A percentile compares a stretch with the other conserved stretches of the same genome.
Conservation (phyloP, 345 rosid genomes). For the Erodium maritimum region DNA sequence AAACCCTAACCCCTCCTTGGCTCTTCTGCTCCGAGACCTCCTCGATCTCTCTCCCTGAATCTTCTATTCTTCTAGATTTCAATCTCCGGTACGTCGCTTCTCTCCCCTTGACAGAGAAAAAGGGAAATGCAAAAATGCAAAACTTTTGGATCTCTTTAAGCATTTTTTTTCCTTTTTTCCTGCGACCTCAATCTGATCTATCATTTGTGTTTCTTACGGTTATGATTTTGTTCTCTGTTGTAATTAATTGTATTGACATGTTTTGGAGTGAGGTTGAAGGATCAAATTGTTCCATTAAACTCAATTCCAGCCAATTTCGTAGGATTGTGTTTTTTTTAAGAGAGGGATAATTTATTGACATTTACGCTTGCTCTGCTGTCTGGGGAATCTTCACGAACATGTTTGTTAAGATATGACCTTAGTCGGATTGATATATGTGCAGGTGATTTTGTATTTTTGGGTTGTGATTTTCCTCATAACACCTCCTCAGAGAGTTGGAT, state of each 20-base stretch:
- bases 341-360: not conserved
- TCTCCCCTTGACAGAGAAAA: not conserved
- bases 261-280: not conserved
- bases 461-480: constrained; percentile 1
- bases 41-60: not conserved
- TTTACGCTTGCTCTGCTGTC: no score
- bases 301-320: not conserved
- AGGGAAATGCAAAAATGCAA: not conserved
- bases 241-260: not conserved
- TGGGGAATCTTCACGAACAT: no score
- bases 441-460: constrained; percentile 9
- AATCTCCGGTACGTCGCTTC: constrained; percentile 3
- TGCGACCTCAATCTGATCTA: not conserved
- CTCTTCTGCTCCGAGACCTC: not conserved
- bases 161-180: not conserved
- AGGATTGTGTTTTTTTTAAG: not conserved
- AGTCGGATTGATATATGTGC: not conserved
- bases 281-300: not conserved
- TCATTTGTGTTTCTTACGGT: not conserved
- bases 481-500: constrained; percentile 7
- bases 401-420: not conserved
- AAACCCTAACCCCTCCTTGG: not conserved
- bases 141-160: not conserved
- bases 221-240: not conserved
- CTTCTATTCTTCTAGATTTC: not conserved